These are phyloP conservation scores for Serendipita vermifera DNA, from an alignment of 768 basidiomycete species.

Conservation along the genomic window DNA sequence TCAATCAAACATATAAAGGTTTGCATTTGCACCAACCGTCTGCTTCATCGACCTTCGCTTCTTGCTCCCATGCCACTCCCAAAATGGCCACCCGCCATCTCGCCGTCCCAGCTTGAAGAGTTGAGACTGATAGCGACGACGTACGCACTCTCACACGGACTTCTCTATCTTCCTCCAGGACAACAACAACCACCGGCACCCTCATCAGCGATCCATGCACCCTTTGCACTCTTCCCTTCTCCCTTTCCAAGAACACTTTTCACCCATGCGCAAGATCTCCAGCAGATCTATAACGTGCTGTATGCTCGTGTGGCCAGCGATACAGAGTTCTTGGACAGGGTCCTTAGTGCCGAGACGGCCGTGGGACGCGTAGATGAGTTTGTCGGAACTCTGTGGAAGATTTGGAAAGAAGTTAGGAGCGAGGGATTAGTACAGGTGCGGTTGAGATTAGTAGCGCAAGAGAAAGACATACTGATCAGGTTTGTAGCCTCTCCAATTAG, in stretches of 20 bases:
- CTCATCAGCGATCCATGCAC: conserved; percentile 77
- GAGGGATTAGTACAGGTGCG: conserved; percentile 47
- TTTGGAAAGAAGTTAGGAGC: conserved; percentile 66
- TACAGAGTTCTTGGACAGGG: conserved; percentile 59
- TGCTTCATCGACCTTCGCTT: background rate
- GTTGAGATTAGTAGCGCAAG: background rate
- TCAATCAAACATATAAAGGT: background rate
- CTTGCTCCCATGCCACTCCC: conserved; percentile 5
- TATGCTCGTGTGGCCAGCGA: conserved; percentile 79
- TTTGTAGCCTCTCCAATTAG: conserved; percentile 64
- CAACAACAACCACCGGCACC: conserved; percentile 36
- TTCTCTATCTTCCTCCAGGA: conserved; percentile 62
- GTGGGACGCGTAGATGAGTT: conserved; percentile 79
- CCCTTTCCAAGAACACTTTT: conserved; percentile 71
- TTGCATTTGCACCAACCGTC: background rate
- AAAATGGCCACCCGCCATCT: conserved; percentile 62
- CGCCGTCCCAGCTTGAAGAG: conserved; percentile 41
- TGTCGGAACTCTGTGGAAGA: conserved; percentile 70
- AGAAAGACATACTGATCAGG: conserved; percentile 12
- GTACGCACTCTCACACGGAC: conserved; percentile 72
- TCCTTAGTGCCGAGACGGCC: conserved; percentile 69
- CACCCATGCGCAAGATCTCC: conserved; percentile 47
- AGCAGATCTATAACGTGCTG: conserved; percentile 67
- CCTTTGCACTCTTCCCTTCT: conserved; percentile 75
- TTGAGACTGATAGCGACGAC: conserved; percentile 59